Percentiles rank a stretch among this genome's conserved stretches.
These are phyloP conservation scores for Cymbidium sinense DNA, from an alignment of 106 monocot genomes.

Conservation along the genomic window DNA sequence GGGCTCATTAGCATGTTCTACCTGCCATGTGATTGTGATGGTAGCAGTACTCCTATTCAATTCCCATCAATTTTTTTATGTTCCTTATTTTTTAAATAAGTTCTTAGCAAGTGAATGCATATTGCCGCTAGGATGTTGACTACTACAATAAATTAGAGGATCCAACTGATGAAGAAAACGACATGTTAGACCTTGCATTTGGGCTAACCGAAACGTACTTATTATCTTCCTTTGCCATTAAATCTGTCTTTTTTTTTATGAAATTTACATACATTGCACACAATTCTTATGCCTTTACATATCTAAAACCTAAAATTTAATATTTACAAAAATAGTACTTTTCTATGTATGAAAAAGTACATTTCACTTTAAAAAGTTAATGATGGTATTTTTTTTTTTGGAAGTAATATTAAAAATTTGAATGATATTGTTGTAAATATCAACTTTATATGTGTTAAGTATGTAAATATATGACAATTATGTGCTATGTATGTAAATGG, in stretches of 20 bases:
- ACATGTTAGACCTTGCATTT: slow-evolving; percentile 96
- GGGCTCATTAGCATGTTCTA: slow-evolving; percentile 76
- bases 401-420: no score
- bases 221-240: not conserved
- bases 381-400: no score
- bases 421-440: no score
- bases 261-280: no score
- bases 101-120: not conserved
- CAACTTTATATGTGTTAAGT: no score
- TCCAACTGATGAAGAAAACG: slow-evolving; percentile 92
- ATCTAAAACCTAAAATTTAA: no score
- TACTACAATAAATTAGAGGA: slow-evolving; percentile 92
- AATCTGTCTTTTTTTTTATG: not conserved
- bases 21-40: slow-evolving; percentile 89
- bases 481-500: not conserved
- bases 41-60: slow-evolving; percentile 17
- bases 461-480: no score
- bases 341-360: no score
- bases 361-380: no score
- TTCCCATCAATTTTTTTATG: not conserved
- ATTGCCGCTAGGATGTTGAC: slow-evolving; percentile 65
- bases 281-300: no score
- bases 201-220: slow-evolving; percentile 78
- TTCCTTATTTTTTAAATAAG: not conserved
- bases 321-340: no score